A percentile compares a stretch with the other conserved stretches of the same genome.
Evolutionary conservation across 2,329 filamentous ascomycete species (phyloP).

Genomic region (Passalora sequoiae): DNA sequence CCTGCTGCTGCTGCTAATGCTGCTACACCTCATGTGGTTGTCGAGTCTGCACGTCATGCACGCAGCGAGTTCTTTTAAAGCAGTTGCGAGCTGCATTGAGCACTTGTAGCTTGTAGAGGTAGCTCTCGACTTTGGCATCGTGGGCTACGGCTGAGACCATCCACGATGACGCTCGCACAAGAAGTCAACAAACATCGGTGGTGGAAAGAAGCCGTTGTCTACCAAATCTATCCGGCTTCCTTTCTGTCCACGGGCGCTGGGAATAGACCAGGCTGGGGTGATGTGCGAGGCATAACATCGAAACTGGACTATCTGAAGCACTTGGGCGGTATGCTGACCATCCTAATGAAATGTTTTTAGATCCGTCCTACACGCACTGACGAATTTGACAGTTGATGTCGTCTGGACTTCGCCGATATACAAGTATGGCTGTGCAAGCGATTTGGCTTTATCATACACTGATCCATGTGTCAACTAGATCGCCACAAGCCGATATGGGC

Average conservation of each 20-base stretch:
- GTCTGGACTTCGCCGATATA: conserved; percentile 62
- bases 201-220: conserved; percentile 39
- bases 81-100: no score
- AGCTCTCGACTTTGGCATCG: no score
- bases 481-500: conserved; percentile 51
- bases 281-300: conserved; percentile 60
- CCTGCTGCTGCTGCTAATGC: conserved; percentile 1
- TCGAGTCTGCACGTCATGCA: background rate
- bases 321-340: conserved; percentile 49
- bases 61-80: background rate
- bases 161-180: conserved; percentile 1
- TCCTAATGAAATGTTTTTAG: no score
- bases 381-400: conserved; percentile 51
- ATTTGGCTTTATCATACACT: background rate
- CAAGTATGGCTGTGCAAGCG: conserved; percentile 33
- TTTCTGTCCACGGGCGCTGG: conserved; percentile 56
- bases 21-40: no score
- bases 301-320: conserved; percentile 60
- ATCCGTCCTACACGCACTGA: no score
- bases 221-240: conserved; percentile 55
- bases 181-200: conserved; percentile 20
- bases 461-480: conserved; percentile 18
- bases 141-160: no score
- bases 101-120: no score
- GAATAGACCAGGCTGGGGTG: conserved; percentile 51